Evolutionary conservation across 305 asterid species (phyloP).

Genomic region (Ruellia speciosa): DNA sequence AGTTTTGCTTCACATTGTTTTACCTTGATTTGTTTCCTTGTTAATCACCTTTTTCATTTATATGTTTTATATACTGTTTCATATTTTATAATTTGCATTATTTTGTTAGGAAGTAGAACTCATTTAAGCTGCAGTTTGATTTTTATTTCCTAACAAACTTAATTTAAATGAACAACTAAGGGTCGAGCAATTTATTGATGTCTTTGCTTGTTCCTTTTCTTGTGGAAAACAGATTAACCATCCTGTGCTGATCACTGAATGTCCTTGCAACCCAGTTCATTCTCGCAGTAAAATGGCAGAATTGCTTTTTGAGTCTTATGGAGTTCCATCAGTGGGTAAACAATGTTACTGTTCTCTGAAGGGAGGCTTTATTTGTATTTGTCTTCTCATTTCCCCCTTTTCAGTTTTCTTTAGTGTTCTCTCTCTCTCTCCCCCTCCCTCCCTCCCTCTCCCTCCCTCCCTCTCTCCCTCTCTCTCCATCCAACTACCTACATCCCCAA

Average conservation of each 20-base stretch:
- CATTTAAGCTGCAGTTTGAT: neutral
- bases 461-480: conserved; percentile 9
- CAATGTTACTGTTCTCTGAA: conserved; percentile 4
- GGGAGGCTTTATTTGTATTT: conserved; percentile 6
- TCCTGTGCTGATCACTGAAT: conserved; percentile 92
- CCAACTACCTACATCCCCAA: no score
- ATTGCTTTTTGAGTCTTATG: conserved; percentile 93
- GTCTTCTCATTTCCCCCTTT: conserved; percentile 8
- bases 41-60: conserved; percentile 12
- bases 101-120: no score
- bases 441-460: no score
- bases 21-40: conserved; percentile 5
- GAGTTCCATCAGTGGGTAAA: conserved; percentile 93
- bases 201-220: conserved; percentile 8
- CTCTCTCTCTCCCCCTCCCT: no score
- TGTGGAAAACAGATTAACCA: conserved; percentile 76
- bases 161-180: neutral
- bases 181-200: conserved; percentile 10
- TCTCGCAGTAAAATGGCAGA: conserved; percentile 98
- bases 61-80: conserved; percentile 12
- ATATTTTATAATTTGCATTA: conserved; percentile 13
- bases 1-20: conserved; percentile 3
- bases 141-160: conserved; percentile 1
- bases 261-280: conserved; percentile 90
- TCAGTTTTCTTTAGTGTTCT: neutral